A percentile compares a stretch with the other conserved stretches of the same genome.
phyloP scores from a whole-genome alignment of 148 eudicot genomes.

The Salicornia ramosissima region DNA sequence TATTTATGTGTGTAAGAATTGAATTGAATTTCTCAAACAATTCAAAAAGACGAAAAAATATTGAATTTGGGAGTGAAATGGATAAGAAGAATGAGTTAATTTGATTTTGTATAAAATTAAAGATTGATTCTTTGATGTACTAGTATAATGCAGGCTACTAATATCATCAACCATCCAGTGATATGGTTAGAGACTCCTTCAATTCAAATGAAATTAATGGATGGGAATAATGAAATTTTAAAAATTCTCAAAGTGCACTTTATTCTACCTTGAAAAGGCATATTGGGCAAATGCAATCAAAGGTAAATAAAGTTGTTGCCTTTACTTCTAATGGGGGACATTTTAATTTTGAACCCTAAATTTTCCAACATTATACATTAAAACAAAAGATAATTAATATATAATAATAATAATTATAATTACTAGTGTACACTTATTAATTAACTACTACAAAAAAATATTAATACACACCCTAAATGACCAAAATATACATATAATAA shows the following conservation, averaged over 20 bases:
- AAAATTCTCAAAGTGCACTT: constrained; percentile 10
- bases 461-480: too few species aligned
- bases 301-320: neutral
- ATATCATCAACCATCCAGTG: neutral
- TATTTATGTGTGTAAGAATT: neutral
- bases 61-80: too few species aligned
- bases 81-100: too few species aligned
- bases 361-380: neutral
- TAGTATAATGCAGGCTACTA: constrained; percentile 22
- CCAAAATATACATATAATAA: too few species aligned
- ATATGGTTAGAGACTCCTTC: constrained; percentile 20
- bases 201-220: constrained; percentile 16
- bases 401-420: too few species aligned
- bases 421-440: too few species aligned
- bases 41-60: too few species aligned
- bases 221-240: neutral
- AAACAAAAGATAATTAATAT: too few species aligned
- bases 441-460: too few species aligned
- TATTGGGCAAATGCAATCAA: neutral
- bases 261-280: constrained; percentile 22
- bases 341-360: neutral
- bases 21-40: too few species aligned
- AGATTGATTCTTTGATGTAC: too few species aligned
- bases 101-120: too few species aligned
- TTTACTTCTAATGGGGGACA: constrained; percentile 1